Conservation (phyloP, 192 early-diverging fungal genomes). For the Gaertneriomyces sp. region DNA sequence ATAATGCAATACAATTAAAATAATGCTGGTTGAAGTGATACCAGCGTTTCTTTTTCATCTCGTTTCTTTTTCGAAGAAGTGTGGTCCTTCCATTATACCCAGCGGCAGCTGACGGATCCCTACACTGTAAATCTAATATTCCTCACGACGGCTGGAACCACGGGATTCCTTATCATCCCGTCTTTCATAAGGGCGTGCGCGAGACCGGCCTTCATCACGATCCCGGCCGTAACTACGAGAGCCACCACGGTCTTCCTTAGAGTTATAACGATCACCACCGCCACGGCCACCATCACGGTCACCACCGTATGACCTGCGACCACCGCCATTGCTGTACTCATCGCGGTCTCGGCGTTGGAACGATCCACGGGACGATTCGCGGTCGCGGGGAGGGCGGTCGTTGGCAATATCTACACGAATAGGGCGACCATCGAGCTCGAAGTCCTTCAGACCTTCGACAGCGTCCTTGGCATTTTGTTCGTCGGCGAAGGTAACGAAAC, state of each 20-base stretch:
- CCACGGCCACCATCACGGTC: constrained; percentile 30
- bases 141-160: no score
- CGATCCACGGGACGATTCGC: constrained; percentile 7
- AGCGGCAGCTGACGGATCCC: no score
- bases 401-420: constrained; percentile 72
- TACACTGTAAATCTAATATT: no score
- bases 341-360: constrained; percentile 25
- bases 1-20: no score
- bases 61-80: no score
- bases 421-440: constrained; percentile 68
- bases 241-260: constrained; percentile 10
- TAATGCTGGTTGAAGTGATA: no score
- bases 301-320: constrained; percentile 19
- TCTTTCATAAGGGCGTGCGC: no score
- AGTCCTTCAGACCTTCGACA: constrained; percentile 58
- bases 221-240: not conserved
- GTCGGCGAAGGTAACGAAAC: constrained; percentile 68
- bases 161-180: no score
- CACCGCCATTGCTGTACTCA: constrained; percentile 15
- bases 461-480: constrained; percentile 48
- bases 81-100: no score
- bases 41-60: no score
- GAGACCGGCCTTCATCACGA: no score
- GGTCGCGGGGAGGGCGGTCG: constrained; percentile 40
- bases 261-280: constrained; percentile 19